Conservation (phyloP, 805 yeast genomes). For the Peterozyma xylosa region DNA sequence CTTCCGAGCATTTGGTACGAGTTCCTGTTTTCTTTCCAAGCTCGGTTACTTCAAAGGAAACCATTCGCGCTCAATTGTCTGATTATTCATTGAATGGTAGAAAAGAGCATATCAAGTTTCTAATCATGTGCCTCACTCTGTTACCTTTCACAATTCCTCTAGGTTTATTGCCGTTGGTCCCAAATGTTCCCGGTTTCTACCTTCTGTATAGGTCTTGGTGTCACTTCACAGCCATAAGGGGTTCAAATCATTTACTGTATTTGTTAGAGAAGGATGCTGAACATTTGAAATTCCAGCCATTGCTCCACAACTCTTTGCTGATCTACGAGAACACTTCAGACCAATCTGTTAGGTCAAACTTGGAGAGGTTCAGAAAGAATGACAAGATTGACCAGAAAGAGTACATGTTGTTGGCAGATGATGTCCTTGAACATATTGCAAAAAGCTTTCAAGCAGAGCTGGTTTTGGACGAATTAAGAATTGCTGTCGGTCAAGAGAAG, state of each 20-base stretch:
- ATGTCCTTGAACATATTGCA: slow-evolving; percentile 37
- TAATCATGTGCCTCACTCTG: slow-evolving; percentile 44
- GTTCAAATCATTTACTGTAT: slow-evolving; percentile 60
- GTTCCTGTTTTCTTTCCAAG: slow-evolving; percentile 49
- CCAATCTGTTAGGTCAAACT: slow-evolving; percentile 11
- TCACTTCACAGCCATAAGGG: slow-evolving; percentile 70
- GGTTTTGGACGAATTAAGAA: slow-evolving; percentile 33
- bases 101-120: slow-evolving; percentile 46
- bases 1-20: slow-evolving; percentile 20
- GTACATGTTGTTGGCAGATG: slow-evolving; percentile 34
- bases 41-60: slow-evolving; percentile 19
- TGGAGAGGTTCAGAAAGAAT: slow-evolving; percentile 9
- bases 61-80: slow-evolving; percentile 30
- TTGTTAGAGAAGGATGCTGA: slow-evolving; percentile 34
- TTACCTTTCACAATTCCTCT: slow-evolving; percentile 78
- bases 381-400: slow-evolving; percentile 17
- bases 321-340: slow-evolving; percentile 18
- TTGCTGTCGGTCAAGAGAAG: slow-evolving; percentile 51
- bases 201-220: slow-evolving; percentile 77
- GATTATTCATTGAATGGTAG: slow-evolving; percentile 35
- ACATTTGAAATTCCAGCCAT: slow-evolving; percentile 16
- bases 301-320: slow-evolving; percentile 2
- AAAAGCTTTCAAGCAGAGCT: slow-evolving; percentile 36
- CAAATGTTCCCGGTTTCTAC: slow-evolving; percentile 90
- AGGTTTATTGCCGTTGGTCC: slow-evolving; percentile 76